Base-by-base conservation (phyloP, 805 yeast genomes). In the Grigorovia humatica region DNA sequence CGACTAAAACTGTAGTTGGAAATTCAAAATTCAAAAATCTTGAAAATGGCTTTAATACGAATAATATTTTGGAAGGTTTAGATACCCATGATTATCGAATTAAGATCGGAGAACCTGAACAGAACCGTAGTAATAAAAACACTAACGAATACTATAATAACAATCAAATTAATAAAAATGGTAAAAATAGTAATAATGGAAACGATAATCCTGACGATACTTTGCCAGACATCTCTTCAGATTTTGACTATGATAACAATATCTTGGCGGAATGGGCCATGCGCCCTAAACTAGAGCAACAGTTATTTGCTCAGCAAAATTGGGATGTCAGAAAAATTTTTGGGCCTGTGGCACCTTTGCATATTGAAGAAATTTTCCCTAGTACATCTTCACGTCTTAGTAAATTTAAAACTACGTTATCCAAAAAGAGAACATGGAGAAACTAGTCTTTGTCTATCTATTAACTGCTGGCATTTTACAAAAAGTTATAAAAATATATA, bases 291-390 rank as follows among this genome's bases (percentile, higher is more conserved):
- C 63, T 82, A 49, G 72, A 74, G 44, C 69, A 71, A 32, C 69
- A 74, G 40, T 66, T 81, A 42, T 55, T 67, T 23, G 60, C 66
- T 20, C 77, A 74, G 53, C 83, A 80, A 60, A 64, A 62, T 30
- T 69, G 83, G 54, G 83, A 88, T 60, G 90, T 93, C 0, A 80
- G 74, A 54, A 63, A 73, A 18, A 77, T 88, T 1, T 87, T 88
- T 69, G 96, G 95, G 0, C 83, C 85, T 7, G 77, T 85, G 35
- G 84, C 85, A 0, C 81, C 81, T 1, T 69, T 85, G 52, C 77
- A 81, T 49, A 80, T 83, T 70, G 87, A 81, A 50, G 88, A 82
- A 55, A 79, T 85, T 3, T 87, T 85, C 61, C 76, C 73, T 38
- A 32, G 23, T 18, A 17, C 46, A 8, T 59, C 55, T 41, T 68